Evolutionary conservation across 148 eudicot species (phyloP).

Genomic region (Persicaria tinctoria): DNA sequence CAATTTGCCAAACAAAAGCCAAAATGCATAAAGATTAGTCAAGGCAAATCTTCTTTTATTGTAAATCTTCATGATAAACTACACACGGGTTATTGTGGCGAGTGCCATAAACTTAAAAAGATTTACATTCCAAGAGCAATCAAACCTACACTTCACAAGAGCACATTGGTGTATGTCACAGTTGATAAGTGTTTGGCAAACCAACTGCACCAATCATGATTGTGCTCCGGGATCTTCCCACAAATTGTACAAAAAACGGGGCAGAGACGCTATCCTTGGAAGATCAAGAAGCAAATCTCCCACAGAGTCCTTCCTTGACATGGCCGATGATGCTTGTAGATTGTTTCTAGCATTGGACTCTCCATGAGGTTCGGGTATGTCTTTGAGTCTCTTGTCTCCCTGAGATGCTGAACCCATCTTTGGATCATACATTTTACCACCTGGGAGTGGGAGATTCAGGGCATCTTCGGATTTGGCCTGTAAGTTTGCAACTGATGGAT

Average conservation of each 20-base stretch:
- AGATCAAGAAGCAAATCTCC: constrained; percentile 78
- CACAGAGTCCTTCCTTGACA: constrained; percentile 72
- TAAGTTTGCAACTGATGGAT: constrained; percentile 19
- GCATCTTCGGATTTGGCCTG: constrained; percentile 19
- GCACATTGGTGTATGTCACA: background rate
- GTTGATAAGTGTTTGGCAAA: background rate
- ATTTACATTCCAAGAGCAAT: background rate
- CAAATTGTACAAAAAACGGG: constrained; percentile 61
- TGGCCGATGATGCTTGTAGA: constrained; percentile 19
- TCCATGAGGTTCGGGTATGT: background rate
- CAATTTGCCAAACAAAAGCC: background rate
- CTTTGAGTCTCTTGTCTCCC: background rate
- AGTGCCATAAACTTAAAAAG: background rate
- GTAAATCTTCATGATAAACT: background rate
- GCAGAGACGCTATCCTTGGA: constrained; percentile 84
- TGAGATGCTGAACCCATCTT: background rate
- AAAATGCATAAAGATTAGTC: too few species aligned
- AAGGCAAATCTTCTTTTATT: constrained; percentile 2
- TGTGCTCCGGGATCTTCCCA: constrained; percentile 29
- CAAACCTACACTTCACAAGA: constrained; percentile 2
- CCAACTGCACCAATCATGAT: background rate
- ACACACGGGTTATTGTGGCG: background rate
- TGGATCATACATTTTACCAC: background rate
- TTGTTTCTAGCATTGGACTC: constrained; percentile 15
- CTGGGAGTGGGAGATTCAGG: background rate